These are phyloP conservation scores for Puccinia novopanici DNA, from an alignment of 1,284 basidiomycete species.

Conservation along the genomic window DNA sequence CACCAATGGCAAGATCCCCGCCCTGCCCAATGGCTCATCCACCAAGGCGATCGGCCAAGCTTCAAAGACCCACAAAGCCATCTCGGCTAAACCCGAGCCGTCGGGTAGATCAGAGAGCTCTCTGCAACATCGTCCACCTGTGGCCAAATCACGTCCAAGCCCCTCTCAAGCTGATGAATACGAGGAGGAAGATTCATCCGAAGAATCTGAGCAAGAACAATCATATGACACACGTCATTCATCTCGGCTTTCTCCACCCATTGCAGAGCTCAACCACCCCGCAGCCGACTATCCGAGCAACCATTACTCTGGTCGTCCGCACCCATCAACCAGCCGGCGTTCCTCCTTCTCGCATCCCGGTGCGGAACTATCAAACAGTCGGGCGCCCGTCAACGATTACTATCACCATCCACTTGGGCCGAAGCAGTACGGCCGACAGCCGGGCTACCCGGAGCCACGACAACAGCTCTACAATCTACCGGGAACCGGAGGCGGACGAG, in stretches of 20 bases:
- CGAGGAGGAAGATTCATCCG: constrained; percentile 19
- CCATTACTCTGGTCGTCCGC: neutral
- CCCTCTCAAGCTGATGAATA: neutral
- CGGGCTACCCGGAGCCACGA: neutral
- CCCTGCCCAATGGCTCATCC: neutral
- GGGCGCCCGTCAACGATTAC: neutral
- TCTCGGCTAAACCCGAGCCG: neutral
- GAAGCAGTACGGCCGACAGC: neutral
- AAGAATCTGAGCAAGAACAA: neutral
- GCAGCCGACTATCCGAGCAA: neutral
- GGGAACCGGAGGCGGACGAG: neutral
- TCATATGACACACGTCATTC: neutral
- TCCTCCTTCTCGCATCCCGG: constrained; percentile 37
- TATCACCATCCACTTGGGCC: neutral
- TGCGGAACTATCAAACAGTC: neutral
- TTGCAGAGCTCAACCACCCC: neutral
- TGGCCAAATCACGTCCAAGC: neutral
- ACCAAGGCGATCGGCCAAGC: constrained; percentile 7
- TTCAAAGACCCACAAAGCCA: neutral
- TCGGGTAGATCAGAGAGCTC: neutral
- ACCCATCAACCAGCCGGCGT: constrained; percentile 13
- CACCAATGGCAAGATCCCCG: neutral
- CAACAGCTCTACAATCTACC: constrained; percentile 34
- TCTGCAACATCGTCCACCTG: neutral
- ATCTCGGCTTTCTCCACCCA: neutral